Base-by-base conservation (phyloP, 2,329 filamentous ascomycete species). In the Scedosporium boydii region DNA sequence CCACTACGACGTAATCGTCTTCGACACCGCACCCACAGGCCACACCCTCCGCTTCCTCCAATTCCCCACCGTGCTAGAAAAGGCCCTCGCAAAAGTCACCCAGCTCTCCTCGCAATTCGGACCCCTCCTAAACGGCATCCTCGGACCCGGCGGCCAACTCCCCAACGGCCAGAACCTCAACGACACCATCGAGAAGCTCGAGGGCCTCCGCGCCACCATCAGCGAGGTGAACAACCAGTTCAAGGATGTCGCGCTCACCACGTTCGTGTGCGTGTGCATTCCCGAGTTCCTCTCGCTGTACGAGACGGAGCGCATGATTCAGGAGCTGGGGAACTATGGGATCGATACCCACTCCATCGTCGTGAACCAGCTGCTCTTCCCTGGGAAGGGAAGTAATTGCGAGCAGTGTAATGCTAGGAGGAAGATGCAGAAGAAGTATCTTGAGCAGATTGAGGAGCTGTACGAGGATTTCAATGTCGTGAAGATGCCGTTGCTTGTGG, bases 401-500 rank as follows among this genome's bases (percentile, higher is more conserved):
- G 92, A 97, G 66, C 95, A 99, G 80, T 99, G 95, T 77, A 96
- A 92, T 72, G 90, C 95, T 56, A 82, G 95, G 67, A 82, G 93
- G 71, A 96, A 96, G 81, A 99, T 99, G 95, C 95, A 99, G 82
- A 95, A 92, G 82, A 99, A 99, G 80, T 99, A 99, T 73, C 82
- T 99, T 53, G 93, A 98, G 73, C 93, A 99, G 81, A 98, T 98
- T 70, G 93, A 96, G 77, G 95, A 99, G 79, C 78, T 99, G 64
- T 99, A 99, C 74, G 95, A 99, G 75, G 76, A 77, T 64, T 99
- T 99, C 80, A 96, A 99, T 73, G 93, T 99, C 46, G 93, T 99
- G 68, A 93, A 93, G 82, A 98, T 99, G 93, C 95, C 95, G 44
- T 77, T 99, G 70, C 78, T 99, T 64, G 91, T 96, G 1, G 93